Conservation (phyloP, 345 rosid genomes). For the Gossypium australe region DNA sequence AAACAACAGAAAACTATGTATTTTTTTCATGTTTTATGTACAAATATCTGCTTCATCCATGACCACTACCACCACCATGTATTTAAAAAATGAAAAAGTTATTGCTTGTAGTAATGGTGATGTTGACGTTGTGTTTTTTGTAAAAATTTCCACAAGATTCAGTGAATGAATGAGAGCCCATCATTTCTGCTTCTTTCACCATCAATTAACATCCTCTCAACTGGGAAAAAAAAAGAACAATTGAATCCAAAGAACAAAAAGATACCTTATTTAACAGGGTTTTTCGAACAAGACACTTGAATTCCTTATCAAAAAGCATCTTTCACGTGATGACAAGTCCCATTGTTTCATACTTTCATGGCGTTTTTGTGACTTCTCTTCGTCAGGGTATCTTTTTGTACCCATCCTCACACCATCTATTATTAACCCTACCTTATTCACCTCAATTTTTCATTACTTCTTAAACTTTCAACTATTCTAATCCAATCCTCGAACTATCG, state of each 20-base stretch:
- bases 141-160: constrained; percentile 11
- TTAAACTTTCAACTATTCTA: too few relatives aligned
- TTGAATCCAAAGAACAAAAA: constrained; percentile 24
- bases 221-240: background rate
- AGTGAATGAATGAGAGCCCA: constrained; percentile 19
- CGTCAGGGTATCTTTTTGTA: background rate
- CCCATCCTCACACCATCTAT: background rate
- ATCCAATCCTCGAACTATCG: too few relatives aligned
- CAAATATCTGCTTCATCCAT: too few relatives aligned
- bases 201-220: constrained; percentile 10
- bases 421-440: too few relatives aligned
- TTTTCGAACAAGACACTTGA: constrained; percentile 5
- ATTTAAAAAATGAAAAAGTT: too few relatives aligned
- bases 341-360: background rate
- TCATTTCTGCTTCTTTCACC: background rate
- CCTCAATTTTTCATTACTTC: too few relatives aligned
- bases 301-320: constrained; percentile 30
- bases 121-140: too few relatives aligned
- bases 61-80: too few relatives aligned
- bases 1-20: too few relatives aligned
- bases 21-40: too few relatives aligned
- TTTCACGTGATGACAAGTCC: constrained; percentile 41
- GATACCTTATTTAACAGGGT: constrained; percentile 7
- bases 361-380: constrained; percentile 7
- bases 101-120: too few relatives aligned